Percentiles rank a stretch among this genome's conserved stretches.
phyloP scores from a whole-genome alignment of 495 filamentous ascomycete species.

The Aspergillus campestris region DNA sequence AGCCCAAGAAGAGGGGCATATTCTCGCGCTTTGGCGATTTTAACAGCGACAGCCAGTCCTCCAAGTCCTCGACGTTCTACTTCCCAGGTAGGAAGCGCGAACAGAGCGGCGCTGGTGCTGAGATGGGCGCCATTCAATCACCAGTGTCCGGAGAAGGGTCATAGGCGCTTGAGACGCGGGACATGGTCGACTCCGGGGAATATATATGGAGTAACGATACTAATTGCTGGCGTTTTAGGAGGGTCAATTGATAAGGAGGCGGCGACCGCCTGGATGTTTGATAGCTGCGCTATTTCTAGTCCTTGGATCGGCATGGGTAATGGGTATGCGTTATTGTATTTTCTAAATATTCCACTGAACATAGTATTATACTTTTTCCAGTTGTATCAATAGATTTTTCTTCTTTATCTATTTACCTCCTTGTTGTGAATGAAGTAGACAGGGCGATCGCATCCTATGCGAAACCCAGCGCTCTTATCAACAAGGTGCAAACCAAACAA shows the following conservation, averaged over 20 bases:
- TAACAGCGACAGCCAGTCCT: constrained; percentile 27
- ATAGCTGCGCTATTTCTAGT: background rate
- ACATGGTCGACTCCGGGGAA: constrained; percentile 2
- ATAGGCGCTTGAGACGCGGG: constrained; percentile 19
- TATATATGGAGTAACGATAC: constrained; percentile 1
- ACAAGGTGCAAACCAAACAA: constrained; percentile 23
- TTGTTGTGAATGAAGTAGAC: constrained; percentile 1
- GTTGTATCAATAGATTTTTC: background rate
- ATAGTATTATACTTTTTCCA: constrained; percentile 4
- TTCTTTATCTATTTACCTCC: background rate
- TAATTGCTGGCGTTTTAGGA: constrained; percentile 1
- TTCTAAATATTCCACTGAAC: background rate
- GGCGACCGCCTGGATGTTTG: background rate
- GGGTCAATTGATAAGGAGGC: background rate
- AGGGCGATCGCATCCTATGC: background rate
- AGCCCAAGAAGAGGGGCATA: constrained; percentile 70
- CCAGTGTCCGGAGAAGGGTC: constrained; percentile 18
- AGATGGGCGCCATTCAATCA: constrained; percentile 50
- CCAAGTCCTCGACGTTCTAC: constrained; percentile 53
- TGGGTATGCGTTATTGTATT: background rate
- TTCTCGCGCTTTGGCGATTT: constrained; percentile 79
- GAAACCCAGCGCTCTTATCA: constrained; percentile 22
- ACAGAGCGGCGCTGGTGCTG: constrained; percentile 64
- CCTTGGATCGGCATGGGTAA: background rate
- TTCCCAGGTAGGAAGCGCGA: constrained; percentile 65